Percentiles rank a stretch among this genome's conserved stretches.
phyloP scores from a whole-genome alignment of 176 grass and related monocot genomes.

The Elymus sibiricus region DNA sequence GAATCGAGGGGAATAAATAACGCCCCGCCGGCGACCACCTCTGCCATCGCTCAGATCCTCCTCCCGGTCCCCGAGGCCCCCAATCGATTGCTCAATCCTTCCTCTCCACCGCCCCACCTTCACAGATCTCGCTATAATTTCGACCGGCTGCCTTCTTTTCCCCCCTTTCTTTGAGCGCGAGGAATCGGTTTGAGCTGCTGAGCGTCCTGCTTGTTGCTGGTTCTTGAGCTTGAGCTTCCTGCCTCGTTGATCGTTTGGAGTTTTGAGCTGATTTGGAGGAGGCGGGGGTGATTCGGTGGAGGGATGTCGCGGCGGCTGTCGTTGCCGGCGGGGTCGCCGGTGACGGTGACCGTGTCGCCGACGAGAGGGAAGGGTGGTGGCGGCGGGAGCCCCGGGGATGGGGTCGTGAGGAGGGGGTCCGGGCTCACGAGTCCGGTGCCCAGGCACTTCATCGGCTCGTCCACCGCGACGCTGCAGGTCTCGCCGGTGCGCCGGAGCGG shows the following conservation, averaged over 20 bases:
- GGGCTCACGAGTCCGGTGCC: slow-evolving; percentile 64
- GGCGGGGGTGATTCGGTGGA: not conserved
- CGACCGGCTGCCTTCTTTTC: not conserved
- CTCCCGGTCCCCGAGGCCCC: slow-evolving; percentile 35
- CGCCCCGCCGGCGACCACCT: not conserved
- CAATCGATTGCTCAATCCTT: slow-evolving; percentile 38
- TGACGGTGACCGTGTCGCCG: slow-evolving; percentile 43
- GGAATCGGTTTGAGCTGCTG: slow-evolving; percentile 3
- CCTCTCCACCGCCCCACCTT: not conserved
- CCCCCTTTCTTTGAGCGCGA: not conserved
- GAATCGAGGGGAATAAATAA: slow-evolving; percentile 37
- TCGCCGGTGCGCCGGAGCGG: slow-evolving; percentile 32
- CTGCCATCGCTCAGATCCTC: slow-evolving; percentile 40
- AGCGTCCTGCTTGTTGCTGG: not conserved
- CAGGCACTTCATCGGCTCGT: slow-evolving; percentile 61
- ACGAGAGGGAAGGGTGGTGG: slow-evolving; percentile 16
- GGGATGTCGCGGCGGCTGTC: slow-evolving; percentile 53
- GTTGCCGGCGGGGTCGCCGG: slow-evolving; percentile 40
- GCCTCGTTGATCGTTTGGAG: not conserved
- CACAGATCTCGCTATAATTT: not conserved
- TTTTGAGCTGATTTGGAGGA: not conserved
- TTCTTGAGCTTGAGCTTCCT: slow-evolving; percentile 9
- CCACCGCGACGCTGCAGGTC: slow-evolving; percentile 37
- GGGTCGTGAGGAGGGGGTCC: slow-evolving; percentile 39
- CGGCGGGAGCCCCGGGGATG: slow-evolving; percentile 12